Evolutionary conservation across 2,329 filamentous ascomycete genomes (phyloP), one percentile per base, ranked within the genome.

Genomic region (Mycosphaerella arachidis): DNA sequence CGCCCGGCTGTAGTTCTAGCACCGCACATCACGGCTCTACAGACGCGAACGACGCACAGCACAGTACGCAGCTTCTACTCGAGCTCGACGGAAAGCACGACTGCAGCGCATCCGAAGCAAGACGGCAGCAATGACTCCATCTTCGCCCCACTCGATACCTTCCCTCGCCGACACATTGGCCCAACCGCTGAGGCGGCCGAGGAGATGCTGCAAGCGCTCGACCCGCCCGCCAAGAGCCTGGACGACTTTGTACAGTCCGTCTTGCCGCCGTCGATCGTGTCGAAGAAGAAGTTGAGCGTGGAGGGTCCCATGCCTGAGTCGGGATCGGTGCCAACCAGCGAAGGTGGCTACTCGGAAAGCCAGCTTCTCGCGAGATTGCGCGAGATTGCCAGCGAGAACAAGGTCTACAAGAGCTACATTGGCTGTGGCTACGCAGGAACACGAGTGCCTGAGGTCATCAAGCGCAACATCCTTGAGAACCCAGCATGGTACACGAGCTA

Each of bases 401-500:
- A 81, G 66, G 79, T 84, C 33, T 81, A 82, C 56, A 80, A 82
- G 65, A 87, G 85, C 71, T 89, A 93, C 72, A 92, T 96, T 66
- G 93, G 93, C 4, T 86, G 84, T 59, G 93, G 93, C 59, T 97
- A 97, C 81, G 91, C 93, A 66, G 88, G 86, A 37, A 93, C 91
- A n/a, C 84, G 88, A 67, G 88, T 90, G 0, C 93, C 93, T 4
- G 85, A 91, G 58, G 92, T 97, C 59, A 96, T 97, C 74, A 91
- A 94, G 81, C 84, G 92, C 67, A 97, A 97, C 73, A 83, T 97
- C 4, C 79, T 97, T 60, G 92, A 97, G 81, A 93, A 89, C 74
- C 93, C 93, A 5, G 92, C 88, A 9, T 97, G 93, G 93, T 97
- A 97, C 75, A 97, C 93, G 45, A 96, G 92, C 78, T 97, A 97